Base-by-base conservation (phyloP, 495 filamentous ascomycete species). In the Lindgomyces ingoldianus region DNA sequence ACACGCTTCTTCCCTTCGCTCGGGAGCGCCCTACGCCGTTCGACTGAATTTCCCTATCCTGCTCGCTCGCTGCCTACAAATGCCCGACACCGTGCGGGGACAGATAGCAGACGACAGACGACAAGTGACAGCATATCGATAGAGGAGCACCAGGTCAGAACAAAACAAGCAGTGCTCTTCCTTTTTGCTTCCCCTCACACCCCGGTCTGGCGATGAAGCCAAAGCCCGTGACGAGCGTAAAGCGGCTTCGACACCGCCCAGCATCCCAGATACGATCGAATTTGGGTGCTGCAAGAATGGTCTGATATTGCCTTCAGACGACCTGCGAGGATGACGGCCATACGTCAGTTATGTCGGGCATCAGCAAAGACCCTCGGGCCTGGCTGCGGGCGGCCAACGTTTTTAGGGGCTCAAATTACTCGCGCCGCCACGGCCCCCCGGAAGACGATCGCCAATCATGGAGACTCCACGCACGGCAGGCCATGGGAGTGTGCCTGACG, bases 291-390 rank as follows among this genome's bases (percentile, higher is more conserved):
- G 44, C 57, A 61, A 21, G 44, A 46, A 29, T 46, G 1, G 39
- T 59, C 14, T 39, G 52, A 56, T 42, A 22, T 8, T 39, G 33
- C 11, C 1, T 61, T 26, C 3, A 24, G 45, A 22, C 3, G 10
- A 39, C 14, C 19, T 18, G 41, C 6, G 39, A 27, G n/a, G 48
- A 36, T 53, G 58, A 53, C 58, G 46, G 58, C 46, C 33, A 29
- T 19, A 52, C 46, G 58, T 53, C 58, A 52, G 41, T 36, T 53
- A 61, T 61, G 58, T 51, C 58, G 58, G 58, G 58, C 58, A 61
- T 47, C 58, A 61, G 26, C 47, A 33, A 48, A n/a, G 48, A 41
- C 30, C 27, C 25, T 33, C 25, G 48, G 29, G 12, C 46, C 58
- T 36, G 46, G 58, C 44, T n/a, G 26, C 58, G 29, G 22, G 26